phyloP scores from a whole-genome alignment of 2,329 filamentous ascomycete genomes.

The Cercospora berteroae region DNA sequence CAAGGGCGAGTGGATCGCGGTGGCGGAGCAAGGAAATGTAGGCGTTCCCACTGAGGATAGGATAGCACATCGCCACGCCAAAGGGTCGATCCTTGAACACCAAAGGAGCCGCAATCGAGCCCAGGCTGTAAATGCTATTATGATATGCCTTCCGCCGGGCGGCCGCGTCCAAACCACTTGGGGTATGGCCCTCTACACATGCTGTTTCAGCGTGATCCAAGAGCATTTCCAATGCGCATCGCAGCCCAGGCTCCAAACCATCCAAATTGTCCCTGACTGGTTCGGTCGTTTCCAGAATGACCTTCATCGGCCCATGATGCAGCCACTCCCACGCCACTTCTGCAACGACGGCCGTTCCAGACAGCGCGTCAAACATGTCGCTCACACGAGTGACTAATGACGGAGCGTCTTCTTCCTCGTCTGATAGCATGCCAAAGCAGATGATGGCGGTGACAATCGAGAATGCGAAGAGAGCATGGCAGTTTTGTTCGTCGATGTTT shows the following conservation, averaged over 20 bases:
- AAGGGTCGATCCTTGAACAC: slow-evolving; percentile 17
- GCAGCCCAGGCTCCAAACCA: slow-evolving; percentile 15
- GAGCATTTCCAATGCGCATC: slow-evolving; percentile 18
- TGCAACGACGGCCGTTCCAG: slow-evolving; percentile 22
- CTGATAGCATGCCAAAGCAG: slow-evolving; percentile 22
- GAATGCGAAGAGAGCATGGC: slow-evolving; percentile 27
- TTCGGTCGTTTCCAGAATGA: slow-evolving; percentile 14
- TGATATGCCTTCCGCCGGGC: slow-evolving; percentile 18
- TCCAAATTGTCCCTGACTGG: slow-evolving; percentile 14
- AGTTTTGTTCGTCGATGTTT: slow-evolving; percentile 25
- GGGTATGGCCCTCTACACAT: neutral
- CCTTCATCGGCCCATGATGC: slow-evolving; percentile 8
- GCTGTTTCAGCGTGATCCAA: slow-evolving; percentile 11
- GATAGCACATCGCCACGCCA: slow-evolving; percentile 19
- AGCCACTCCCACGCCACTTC: slow-evolving; percentile 19
- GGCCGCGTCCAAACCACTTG: slow-evolving; percentile 10
- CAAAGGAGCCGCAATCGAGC: slow-evolving; percentile 17
- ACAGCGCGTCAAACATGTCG: slow-evolving; percentile 23
- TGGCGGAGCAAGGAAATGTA: slow-evolving; percentile 22
- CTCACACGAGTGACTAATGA: slow-evolving; percentile 18
- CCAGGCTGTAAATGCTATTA: slow-evolving; percentile 20
- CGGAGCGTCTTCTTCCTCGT: slow-evolving; percentile 5
- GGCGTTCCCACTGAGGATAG: slow-evolving; percentile 19
- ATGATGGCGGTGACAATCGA: slow-evolving; percentile 19
- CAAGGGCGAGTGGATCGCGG: slow-evolving; percentile 25